Conservation (phyloP, 257 asterid species). For the Nicotiana benthamiana region DNA sequence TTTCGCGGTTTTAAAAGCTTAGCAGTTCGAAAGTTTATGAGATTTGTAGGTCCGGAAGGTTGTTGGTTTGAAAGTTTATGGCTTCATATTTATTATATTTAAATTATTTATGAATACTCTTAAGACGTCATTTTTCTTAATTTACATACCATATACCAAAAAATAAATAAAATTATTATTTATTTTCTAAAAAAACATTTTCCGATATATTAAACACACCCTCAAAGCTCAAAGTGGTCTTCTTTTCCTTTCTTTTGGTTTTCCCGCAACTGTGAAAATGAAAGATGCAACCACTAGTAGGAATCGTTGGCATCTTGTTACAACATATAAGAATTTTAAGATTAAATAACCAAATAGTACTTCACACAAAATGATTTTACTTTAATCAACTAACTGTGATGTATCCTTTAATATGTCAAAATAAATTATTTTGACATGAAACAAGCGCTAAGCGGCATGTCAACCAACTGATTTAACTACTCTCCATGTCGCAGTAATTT, state of each 20-base stretch:
- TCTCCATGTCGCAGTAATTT: neutral
- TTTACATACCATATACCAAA: no score
- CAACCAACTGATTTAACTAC: neutral
- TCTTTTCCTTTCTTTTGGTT: neutral
- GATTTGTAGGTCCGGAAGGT: no score
- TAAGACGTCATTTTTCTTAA: no score
- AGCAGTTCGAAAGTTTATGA: no score
- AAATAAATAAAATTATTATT: no score
- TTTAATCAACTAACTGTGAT: neutral
- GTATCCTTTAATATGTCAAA: neutral
- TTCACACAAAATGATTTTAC: neutral
- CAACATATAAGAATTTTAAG: neutral
- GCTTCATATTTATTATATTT: no score
- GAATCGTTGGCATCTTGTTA: neutral
- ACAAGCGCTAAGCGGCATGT: neutral
- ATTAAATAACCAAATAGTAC: neutral
- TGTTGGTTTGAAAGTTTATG: no score
- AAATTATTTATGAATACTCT: no score
- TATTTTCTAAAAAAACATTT: no score
- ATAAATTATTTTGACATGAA: neutral
- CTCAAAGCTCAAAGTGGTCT: neutral
- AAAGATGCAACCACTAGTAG: neutral
- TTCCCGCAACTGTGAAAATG: neutral
- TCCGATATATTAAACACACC: no score
- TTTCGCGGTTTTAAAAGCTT: no score